These are phyloP conservation scores for Rubia occidens DNA, from an alignment of 305 asterid species.

Conservation along the genomic window DNA sequence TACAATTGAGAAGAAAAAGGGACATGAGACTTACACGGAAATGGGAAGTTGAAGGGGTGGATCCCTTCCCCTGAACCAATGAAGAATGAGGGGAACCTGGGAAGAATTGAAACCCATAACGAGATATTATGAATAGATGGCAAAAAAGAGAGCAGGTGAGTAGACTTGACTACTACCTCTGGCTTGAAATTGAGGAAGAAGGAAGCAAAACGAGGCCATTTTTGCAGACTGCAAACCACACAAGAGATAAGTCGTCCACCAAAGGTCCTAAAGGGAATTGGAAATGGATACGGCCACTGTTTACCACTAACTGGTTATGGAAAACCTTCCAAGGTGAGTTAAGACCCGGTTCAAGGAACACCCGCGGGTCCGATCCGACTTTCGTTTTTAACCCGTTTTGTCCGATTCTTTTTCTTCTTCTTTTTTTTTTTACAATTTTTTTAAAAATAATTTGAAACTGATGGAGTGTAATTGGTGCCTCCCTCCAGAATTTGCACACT, in stretches of 20 bases:
- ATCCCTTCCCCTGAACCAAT: not conserved
- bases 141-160: not conserved
- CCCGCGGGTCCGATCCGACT: no score
- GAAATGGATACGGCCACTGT: no score
- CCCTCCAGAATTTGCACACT: no score
- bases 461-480: no score
- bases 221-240: not conserved
- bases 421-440: no score
- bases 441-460: no score
- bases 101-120: not conserved
- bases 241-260: conserved; percentile 1
- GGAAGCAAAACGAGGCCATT: conserved; percentile 6
- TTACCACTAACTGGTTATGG: no score
- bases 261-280: no score
- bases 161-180: not conserved
- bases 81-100: not conserved
- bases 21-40: not conserved
- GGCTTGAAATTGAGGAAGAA: conserved; percentile 8
- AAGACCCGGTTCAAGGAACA: no score
- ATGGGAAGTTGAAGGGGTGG: not conserved
- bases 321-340: no score
- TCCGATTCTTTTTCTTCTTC: no score
- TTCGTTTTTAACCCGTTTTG: no score
- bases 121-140: not conserved
- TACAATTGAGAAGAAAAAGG: not conserved